Percentiles rank a stretch among this genome's conserved stretches.
Conservation (phyloP, 2,329 filamentous ascomycete species). For the Aspergillus transmontanensis region DNA sequence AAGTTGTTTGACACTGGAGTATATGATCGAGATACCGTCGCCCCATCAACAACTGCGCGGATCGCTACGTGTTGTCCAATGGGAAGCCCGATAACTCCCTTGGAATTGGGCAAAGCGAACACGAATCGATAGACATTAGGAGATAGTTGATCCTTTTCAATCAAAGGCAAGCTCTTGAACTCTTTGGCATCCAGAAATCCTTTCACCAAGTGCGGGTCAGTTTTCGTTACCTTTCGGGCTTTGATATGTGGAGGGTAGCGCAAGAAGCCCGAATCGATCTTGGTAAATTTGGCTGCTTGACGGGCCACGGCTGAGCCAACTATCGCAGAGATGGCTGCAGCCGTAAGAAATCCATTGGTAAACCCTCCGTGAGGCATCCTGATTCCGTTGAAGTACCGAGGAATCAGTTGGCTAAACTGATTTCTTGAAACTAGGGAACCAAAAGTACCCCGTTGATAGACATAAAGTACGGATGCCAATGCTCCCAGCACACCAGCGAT, state of each 20-base stretch:
- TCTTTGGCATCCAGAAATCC: constrained; percentile 55
- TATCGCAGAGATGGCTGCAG: constrained; percentile 18
- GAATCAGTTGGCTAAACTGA: constrained; percentile 1
- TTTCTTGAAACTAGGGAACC: neutral
- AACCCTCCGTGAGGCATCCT: constrained; percentile 23
- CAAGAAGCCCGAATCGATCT: constrained; percentile 30
- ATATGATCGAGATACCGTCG: constrained; percentile 55
- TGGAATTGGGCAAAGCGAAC: constrained; percentile 51
- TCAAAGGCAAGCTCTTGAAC: constrained; percentile 52
- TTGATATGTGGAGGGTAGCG: constrained; percentile 44
- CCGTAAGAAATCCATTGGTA: constrained; percentile 24
- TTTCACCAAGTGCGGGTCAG: constrained; percentile 42
- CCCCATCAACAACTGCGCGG: constrained; percentile 50
- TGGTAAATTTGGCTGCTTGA: constrained; percentile 21
- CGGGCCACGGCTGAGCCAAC: constrained; percentile 17
- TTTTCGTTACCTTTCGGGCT: constrained; percentile 39
- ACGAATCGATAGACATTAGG: constrained; percentile 45
- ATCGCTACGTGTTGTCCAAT: constrained; percentile 61
- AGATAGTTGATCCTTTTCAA: constrained; percentile 26
- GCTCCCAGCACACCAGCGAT: constrained; percentile 15
- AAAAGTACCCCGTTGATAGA: constrained; percentile 19
- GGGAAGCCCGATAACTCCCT: constrained; percentile 55
- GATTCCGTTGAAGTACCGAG: constrained; percentile 7
- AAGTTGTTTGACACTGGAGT: constrained; percentile 48
- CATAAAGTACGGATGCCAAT: constrained; percentile 40